Percentiles rank a stretch among this genome's conserved stretches.
phyloP scores from a whole-genome alignment of 768 basidiomycete species.

The Candolleomyces aberdarensis region DNA sequence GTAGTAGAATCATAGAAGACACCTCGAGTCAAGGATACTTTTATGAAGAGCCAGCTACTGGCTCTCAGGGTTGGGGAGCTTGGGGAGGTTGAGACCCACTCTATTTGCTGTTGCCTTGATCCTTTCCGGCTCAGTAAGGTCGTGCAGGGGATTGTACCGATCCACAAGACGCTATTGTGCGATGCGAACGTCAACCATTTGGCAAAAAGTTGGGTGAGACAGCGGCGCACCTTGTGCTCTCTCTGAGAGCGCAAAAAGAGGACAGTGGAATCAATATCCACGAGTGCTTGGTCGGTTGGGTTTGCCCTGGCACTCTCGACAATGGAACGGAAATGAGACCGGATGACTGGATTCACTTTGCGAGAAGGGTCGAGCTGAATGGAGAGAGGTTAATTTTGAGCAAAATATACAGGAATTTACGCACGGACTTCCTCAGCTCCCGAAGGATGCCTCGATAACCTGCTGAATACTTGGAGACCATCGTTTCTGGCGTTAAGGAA shows the following conservation, averaged over 20 bases:
- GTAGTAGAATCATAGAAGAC: too few relatives aligned
- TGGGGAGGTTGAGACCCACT: slow-evolving; percentile 85
- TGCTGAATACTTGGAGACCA: slow-evolving; percentile 30
- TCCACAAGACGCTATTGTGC: slow-evolving; percentile 64
- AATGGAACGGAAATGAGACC: slow-evolving; percentile 51
- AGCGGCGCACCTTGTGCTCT: slow-evolving; percentile 62
- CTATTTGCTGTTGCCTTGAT: slow-evolving; percentile 81
- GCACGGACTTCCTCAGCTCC: slow-evolving; percentile 52
- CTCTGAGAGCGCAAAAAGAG: slow-evolving; percentile 73
- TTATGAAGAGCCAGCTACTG: background rate
- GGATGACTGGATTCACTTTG: slow-evolving; percentile 40
- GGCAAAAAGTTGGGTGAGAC: too few relatives aligned
- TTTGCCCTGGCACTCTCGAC: slow-evolving; percentile 39
- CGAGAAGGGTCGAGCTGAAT: slow-evolving; percentile 28
- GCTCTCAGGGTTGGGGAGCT: slow-evolving; percentile 27
- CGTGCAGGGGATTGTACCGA: slow-evolving; percentile 82
- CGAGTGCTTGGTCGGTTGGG: slow-evolving; percentile 26
- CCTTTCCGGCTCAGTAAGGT: slow-evolving; percentile 76
- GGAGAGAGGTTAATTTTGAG: background rate
- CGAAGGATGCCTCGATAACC: slow-evolving; percentile 52
- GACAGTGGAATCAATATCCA: slow-evolving; percentile 56
- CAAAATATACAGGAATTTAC: slow-evolving; percentile 14
- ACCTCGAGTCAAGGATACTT: background rate
- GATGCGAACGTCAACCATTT: background rate
- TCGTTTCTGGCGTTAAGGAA: slow-evolving; percentile 5